A percentile compares a stretch with the other conserved stretches of the same genome.
Evolutionary conservation across 1,139 yeast species (phyloP).

Genomic region (Yamadazyma buinensis): DNA sequence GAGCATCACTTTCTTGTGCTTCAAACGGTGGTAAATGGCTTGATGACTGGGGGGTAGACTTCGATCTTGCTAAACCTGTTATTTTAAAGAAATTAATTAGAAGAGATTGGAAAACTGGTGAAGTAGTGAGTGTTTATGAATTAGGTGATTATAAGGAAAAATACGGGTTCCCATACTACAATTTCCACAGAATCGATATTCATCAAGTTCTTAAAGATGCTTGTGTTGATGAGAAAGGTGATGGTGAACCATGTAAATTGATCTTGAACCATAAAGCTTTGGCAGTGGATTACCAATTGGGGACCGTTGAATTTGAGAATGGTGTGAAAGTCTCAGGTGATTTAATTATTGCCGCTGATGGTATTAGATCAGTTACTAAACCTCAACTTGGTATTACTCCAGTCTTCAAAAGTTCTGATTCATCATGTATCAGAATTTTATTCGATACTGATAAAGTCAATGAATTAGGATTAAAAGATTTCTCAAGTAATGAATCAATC

Average conservation of each 20-base stretch:
- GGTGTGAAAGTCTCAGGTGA: slow-evolving; percentile 24
- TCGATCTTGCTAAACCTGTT: slow-evolving; percentile 22
- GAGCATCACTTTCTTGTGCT: slow-evolving; percentile 25
- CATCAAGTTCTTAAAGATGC: slow-evolving; percentile 18
- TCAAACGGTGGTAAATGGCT: slow-evolving; percentile 14
- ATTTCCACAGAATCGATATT: slow-evolving; percentile 21
- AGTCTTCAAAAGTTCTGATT: slow-evolving; percentile 17
- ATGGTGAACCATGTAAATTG: slow-evolving; percentile 19
- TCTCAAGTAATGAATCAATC: slow-evolving; percentile 21
- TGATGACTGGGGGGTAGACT: slow-evolving; percentile 16
- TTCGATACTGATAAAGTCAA: slow-evolving; percentile 18
- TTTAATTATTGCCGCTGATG: slow-evolving; percentile 36
- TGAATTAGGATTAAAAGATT: slow-evolving; percentile 15
- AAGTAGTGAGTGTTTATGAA: slow-evolving; percentile 10
- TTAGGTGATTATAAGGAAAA: slow-evolving; percentile 22
- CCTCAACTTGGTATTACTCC: slow-evolving; percentile 18
- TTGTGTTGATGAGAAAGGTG: slow-evolving; percentile 13
- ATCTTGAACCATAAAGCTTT: slow-evolving; percentile 19
- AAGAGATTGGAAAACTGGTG: slow-evolving; percentile 22
- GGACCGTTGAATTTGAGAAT: slow-evolving; percentile 18
- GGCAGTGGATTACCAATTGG: slow-evolving; percentile 19
- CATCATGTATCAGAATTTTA: slow-evolving; percentile 15
- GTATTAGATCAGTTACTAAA: slow-evolving; percentile 25
- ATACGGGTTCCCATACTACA: slow-evolving; percentile 18
- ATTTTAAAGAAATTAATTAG: slow-evolving; percentile 16